Evolutionary conservation across 257 asterid genomes (phyloP).

Genomic region (Solanum bulbocastanum): DNA sequence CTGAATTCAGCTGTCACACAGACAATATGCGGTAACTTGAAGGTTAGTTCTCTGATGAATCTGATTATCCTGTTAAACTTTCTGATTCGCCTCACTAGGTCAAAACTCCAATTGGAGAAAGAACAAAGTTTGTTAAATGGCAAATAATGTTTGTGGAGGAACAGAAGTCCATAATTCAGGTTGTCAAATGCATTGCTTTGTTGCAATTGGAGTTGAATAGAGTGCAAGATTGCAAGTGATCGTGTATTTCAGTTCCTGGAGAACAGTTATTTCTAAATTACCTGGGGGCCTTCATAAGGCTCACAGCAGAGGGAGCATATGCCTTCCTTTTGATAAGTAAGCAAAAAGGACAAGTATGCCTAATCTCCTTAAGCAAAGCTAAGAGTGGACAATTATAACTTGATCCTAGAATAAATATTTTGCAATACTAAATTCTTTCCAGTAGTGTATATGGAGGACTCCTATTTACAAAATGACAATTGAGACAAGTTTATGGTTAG

Average conservation of each 20-base stretch:
- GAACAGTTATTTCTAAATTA: not conserved
- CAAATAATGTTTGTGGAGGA: not conserved
- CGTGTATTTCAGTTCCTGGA: not conserved
- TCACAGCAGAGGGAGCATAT: not conserved
- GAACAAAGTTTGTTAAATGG: not conserved
- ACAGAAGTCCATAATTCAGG: not conserved
- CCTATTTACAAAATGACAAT: not conserved
- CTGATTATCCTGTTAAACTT: not conserved
- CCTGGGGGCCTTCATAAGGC: not conserved
- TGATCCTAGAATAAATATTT: not conserved
- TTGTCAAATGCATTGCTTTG: not conserved
- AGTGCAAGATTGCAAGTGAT: not conserved
- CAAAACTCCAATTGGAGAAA: not conserved
- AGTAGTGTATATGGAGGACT: not conserved
- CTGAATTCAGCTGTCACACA: conserved; percentile 91
- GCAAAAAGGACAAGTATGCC: not conserved
- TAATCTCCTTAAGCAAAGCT: not conserved
- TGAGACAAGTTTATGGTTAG: not conserved
- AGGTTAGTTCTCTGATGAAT: conserved; percentile 40
- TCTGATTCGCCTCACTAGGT: not conserved
- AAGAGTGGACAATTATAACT: not conserved
- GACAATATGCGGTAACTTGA: conserved; percentile 90
- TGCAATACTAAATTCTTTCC: not conserved
- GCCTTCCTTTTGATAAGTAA: not conserved
- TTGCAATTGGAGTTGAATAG: not conserved